These are phyloP conservation scores for Cubamyces lactineus DNA, from an alignment of 768 basidiomycete genomes.

Conservation along the genomic window DNA sequence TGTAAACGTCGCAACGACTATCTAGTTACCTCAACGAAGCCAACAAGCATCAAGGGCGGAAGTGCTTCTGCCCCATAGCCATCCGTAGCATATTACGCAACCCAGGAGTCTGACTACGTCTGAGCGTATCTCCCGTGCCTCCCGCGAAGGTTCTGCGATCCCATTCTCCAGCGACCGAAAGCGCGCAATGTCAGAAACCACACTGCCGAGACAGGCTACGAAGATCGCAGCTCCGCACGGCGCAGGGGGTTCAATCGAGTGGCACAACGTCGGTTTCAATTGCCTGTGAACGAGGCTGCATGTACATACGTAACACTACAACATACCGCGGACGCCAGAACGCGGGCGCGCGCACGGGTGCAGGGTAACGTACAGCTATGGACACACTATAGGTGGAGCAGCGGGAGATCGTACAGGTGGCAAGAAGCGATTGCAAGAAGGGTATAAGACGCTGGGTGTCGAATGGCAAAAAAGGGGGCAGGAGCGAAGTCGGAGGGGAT, in stretches of 20 bases:
- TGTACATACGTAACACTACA: conserved; percentile 17
- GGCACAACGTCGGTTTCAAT: conserved; percentile 9
- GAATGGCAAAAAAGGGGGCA: background rate
- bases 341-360: conserved; percentile 4
- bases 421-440: background rate
- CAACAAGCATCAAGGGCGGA: background rate
- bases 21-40: background rate
- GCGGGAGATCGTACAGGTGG: conserved; percentile 12
- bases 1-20: background rate
- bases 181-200: background rate
- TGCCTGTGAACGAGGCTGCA: conserved; percentile 12
- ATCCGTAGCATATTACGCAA: too few relatives aligned
- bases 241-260: background rate
- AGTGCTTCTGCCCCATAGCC: background rate
- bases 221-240: conserved; percentile 6
- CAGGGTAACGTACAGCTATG: conserved; percentile 15
- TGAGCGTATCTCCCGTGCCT: background rate
- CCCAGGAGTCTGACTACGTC: background rate
- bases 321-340: conserved; percentile 3
- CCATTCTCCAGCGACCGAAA: background rate
- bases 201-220: background rate
- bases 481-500: conserved; percentile 20
- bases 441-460: background rate
- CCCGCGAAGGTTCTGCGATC: conserved; percentile 16
- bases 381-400: conserved; percentile 6